Percentiles rank a stretch among this genome's conserved stretches.
phyloP scores from a whole-genome alignment of 1,284 basidiomycete species.

The Trichosporon sp. region DNA sequence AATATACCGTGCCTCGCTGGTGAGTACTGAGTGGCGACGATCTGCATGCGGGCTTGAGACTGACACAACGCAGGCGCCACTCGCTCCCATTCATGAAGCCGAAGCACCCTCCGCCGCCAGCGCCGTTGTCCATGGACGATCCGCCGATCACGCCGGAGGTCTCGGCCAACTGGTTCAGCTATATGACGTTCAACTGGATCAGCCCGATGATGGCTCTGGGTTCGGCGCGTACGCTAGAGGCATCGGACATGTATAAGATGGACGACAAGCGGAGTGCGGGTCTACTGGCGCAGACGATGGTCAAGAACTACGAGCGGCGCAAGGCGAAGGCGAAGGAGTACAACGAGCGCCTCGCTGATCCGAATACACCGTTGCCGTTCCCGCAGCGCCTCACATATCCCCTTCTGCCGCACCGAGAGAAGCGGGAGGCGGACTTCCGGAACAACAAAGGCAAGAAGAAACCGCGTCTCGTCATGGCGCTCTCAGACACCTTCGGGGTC shows the following conservation, averaged over 20 bases:
- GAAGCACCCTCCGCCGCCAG: conserved; percentile 50
- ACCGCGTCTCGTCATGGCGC: conserved; percentile 65
- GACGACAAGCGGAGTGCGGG: conserved; percentile 55
- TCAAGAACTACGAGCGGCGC: conserved; percentile 61
- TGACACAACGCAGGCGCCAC: conserved; percentile 38
- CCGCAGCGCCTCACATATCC: conserved; percentile 28
- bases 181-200: conserved; percentile 67
- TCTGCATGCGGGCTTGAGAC: background rate
- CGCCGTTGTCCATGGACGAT: conserved; percentile 56
- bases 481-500: conserved; percentile 75
- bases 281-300: conserved; percentile 60
- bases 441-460: conserved; percentile 57
- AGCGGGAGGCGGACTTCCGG: conserved; percentile 36
- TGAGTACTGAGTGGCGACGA: conserved; percentile 18
- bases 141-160: conserved; percentile 55
- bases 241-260: conserved; percentile 77
- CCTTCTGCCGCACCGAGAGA: conserved; percentile 28
- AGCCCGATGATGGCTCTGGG: conserved; percentile 59
- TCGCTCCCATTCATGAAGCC: conserved; percentile 45
- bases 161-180: conserved; percentile 53
- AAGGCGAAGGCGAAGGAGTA: conserved; percentile 60
- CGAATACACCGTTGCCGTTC: conserved; percentile 31
- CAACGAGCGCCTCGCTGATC: conserved; percentile 58
- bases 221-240: conserved; percentile 66
- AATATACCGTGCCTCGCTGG: conserved; percentile 42